phyloP scores from a whole-genome alignment of 208 protist species.

The Phytomonas sp. region DNA sequence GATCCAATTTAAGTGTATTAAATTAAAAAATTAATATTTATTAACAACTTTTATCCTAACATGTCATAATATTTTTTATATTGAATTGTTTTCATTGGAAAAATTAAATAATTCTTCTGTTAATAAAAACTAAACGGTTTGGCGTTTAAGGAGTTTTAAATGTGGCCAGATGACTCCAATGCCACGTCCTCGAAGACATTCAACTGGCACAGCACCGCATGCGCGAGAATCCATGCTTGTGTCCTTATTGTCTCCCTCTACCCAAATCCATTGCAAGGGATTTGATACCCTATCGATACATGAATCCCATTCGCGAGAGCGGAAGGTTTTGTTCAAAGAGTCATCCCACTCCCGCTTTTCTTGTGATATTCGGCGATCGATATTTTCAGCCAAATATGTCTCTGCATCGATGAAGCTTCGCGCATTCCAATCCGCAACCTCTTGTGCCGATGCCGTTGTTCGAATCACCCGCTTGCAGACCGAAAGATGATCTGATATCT shows the following conservation, averaged over 20 bases:
- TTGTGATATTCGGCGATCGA: not conserved
- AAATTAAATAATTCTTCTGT: not conserved
- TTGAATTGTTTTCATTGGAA: too few relatives aligned
- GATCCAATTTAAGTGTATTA: too few relatives aligned
- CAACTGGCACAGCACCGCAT: slow-evolving; percentile 55
- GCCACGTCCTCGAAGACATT: slow-evolving; percentile 62
- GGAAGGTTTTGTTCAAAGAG: slow-evolving; percentile 15
- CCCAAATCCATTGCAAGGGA: slow-evolving; percentile 57
- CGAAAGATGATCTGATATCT: slow-evolving; percentile 43
- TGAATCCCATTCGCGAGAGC: slow-evolving; percentile 59
- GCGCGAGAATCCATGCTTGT: slow-evolving; percentile 72
- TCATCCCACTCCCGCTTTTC: not conserved
- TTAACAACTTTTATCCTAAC: too few relatives aligned
- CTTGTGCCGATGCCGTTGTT: slow-evolving; percentile 18
- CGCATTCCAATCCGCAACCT: slow-evolving; percentile 32
- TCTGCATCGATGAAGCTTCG: slow-evolving; percentile 30
- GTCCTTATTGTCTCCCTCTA: slow-evolving; percentile 72
- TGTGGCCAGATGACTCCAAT: slow-evolving; percentile 30
- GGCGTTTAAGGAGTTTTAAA: not conserved
- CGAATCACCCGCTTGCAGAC: slow-evolving; percentile 77
- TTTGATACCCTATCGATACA: slow-evolving; percentile 36
- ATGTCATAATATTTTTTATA: too few relatives aligned
- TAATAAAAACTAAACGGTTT: not conserved
- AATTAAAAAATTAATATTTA: too few relatives aligned
- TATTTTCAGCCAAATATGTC: not conserved